phyloP scores from a whole-genome alignment of 192 early-diverging fungal species.

The Gaertneriomyces sp. region DNA sequence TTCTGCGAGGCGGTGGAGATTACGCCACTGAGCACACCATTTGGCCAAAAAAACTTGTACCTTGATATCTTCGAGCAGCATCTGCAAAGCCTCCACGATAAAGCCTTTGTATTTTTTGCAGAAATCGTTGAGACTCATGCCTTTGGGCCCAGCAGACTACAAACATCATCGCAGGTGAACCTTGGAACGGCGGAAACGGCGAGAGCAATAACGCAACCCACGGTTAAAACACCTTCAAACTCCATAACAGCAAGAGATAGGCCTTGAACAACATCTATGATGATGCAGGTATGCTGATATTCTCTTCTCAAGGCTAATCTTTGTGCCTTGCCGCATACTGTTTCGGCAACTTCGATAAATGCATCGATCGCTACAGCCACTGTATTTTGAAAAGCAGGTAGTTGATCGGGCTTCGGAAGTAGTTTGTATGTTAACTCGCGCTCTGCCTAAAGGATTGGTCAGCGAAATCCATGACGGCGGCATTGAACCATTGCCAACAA shows the following conservation, averaged over 20 bases:
- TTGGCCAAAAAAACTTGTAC: slow-evolving; percentile 34
- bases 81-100: slow-evolving; percentile 57
- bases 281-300: slow-evolving; percentile 57
- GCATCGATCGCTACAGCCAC: slow-evolving; percentile 47
- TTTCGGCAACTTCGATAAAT: slow-evolving; percentile 50
- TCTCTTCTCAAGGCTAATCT: slow-evolving; percentile 45
- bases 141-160: slow-evolving; percentile 44
- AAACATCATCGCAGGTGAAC: not conserved
- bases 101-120: slow-evolving; percentile 46
- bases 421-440: slow-evolving; percentile 56
- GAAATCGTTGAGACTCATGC: slow-evolving; percentile 46
- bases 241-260: slow-evolving; percentile 34
- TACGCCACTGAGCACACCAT: not conserved
- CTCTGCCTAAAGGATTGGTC: slow-evolving; percentile 49
- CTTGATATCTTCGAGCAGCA: slow-evolving; percentile 69
- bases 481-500: not conserved
- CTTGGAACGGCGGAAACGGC: not conserved
- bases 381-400: slow-evolving; percentile 41
- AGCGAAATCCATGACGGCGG: not conserved
- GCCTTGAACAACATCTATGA: slow-evolving; percentile 65
- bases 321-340: slow-evolving; percentile 51
- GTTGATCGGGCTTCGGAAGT: slow-evolving; percentile 52
- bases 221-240: slow-evolving; percentile 45
- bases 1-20: slow-evolving; percentile 5
- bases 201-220: slow-evolving; percentile 13